Conservation (phyloP, 345 rosid species). For the Trapa incisa region DNA sequence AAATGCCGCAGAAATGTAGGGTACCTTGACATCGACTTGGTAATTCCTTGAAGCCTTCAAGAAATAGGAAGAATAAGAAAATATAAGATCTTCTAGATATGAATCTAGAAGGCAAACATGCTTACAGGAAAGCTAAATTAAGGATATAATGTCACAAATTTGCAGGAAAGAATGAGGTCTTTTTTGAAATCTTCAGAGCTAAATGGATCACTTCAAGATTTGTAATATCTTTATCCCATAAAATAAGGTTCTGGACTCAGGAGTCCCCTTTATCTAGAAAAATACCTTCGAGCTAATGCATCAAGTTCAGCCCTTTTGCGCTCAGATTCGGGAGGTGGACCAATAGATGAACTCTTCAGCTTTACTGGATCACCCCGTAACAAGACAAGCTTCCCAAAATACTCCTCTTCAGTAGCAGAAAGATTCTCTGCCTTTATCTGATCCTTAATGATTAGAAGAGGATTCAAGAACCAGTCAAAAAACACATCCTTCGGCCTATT, state of each 20-base stretch:
- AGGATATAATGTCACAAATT: background rate
- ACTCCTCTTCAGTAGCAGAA: constrained; percentile 57
- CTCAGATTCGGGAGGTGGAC: constrained; percentile 55
- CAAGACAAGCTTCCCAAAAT: constrained; percentile 61
- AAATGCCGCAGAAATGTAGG: constrained; percentile 73
- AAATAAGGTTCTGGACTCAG: no score
- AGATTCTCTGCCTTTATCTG: constrained; percentile 74
- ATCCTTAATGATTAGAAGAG: constrained; percentile 73
- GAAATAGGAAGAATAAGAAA: background rate
- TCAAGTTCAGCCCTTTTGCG: constrained; percentile 73
- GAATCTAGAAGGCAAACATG: background rate
- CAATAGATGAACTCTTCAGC: constrained; percentile 36
- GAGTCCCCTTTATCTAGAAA: background rate
- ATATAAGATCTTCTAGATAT: background rate
- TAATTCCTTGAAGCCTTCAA: constrained; percentile 67
- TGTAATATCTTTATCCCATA: no score
- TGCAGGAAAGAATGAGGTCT: no score
- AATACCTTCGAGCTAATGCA: constrained; percentile 85
- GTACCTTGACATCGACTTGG: constrained; percentile 75
- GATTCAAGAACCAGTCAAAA: constrained; percentile 89
- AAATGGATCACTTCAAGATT: no score
- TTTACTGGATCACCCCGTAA: constrained; percentile 48
- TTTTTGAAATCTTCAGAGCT: no score
- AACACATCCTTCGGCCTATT: constrained; percentile 76
- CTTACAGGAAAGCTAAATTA: background rate